Base-by-base conservation (phyloP, 148 eudicot species). In the Talinum fruticosum region DNA sequence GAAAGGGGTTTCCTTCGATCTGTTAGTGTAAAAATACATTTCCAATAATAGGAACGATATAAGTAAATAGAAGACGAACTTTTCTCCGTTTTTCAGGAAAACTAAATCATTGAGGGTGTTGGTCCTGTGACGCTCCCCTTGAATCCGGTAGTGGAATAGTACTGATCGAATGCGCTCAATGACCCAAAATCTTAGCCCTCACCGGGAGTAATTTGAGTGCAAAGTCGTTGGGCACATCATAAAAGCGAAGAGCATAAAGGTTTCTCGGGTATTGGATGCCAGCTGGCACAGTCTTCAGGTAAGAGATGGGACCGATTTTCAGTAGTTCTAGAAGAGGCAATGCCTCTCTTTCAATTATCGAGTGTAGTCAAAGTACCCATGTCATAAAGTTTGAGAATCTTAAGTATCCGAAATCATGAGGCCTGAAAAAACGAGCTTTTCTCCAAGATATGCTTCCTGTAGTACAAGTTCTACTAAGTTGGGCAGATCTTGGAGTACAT, bases 401-500 rank as follows among this genome's bases (percentile, higher is more conserved):
- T 87, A 5, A 87, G 86, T 37, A 81, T 83, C 74, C 74, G 75
- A 79, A 85, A 87, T 2, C 73, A 54, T 3, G 38, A 26, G 30
- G 81, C 83, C 26, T 59, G 8, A 41, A 85, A n/a, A 83, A 26
- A 44, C 37, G 64, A 85, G 76, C 47, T 66, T 36, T 23, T 47
- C 54, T 4, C 86, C 86, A 4, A n/a, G 29, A 75, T 51, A 85
- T 61, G 82, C 83, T 33, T 72, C 75, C 53, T 76, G 77, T 71
- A 87, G 65, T 36, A 78, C 71, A 14, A 85, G 78, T 73, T 85
- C 86, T 59, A 75, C 18, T 23, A 87, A 72, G 73, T 79, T 76
- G 1, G 86, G 85, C 77, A 85, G 30, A 21, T n/a, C 0, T 44
- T 66, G 64, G 38, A 87, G 89, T 38, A 24, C 66, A 0, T 54